Conservation (phyloP, 1,284 basidiomycete species). For the Cryptococcus sp. region DNA sequence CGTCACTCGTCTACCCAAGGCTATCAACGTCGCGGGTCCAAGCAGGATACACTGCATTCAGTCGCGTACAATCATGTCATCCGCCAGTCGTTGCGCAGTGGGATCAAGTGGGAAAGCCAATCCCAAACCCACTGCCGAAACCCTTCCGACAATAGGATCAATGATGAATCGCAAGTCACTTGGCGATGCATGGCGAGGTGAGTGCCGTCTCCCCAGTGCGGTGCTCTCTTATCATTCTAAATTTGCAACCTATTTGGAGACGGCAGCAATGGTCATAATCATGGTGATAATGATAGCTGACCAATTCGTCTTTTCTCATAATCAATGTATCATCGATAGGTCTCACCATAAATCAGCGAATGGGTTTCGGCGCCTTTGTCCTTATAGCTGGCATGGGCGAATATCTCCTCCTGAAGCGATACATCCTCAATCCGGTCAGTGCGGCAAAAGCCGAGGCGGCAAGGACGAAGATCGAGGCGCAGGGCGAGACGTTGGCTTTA, state of each 20-base stretch:
- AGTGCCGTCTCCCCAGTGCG: neutral
- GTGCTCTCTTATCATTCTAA: neutral
- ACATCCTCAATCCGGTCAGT: slow-evolving; percentile 9
- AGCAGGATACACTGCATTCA: neutral
- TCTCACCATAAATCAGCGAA: slow-evolving; percentile 6
- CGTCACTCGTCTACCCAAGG: neutral
- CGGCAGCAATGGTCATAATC: neutral
- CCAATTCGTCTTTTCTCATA: neutral
- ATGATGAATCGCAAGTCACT: slow-evolving; percentile 7
- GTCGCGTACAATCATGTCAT: neutral
- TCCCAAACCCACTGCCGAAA: too few species aligned
- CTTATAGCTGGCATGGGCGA: slow-evolving; percentile 7
- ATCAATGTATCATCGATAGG: neutral
- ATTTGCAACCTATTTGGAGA: too few species aligned
- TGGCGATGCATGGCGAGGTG: slow-evolving; percentile 5
- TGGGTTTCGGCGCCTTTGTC: slow-evolving; percentile 11
- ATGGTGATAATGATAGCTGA: neutral
- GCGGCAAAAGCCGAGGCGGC: neutral
- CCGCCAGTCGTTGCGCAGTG: neutral
- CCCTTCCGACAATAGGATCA: neutral
- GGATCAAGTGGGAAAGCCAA: too few species aligned
- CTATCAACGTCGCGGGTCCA: neutral
- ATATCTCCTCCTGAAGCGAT: slow-evolving; percentile 12
- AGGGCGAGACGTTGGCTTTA: too few species aligned
- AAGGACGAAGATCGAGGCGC: too few species aligned